A percentile compares a stretch with the other conserved stretches of the same genome.
Conservation (phyloP, 345 rosid species). For the Bretschneidera sinensis region DNA sequence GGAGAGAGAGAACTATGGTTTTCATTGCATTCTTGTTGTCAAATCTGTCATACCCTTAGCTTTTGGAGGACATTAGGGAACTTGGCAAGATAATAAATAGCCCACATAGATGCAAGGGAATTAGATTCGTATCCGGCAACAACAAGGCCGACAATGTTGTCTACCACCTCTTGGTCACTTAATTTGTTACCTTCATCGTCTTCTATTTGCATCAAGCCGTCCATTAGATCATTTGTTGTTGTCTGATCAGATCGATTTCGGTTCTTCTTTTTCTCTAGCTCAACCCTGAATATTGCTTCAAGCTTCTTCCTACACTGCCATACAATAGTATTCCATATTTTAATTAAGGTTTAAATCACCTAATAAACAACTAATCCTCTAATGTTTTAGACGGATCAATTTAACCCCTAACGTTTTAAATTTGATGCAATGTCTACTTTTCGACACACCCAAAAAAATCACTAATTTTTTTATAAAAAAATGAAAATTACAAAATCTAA, state of each 20-base stretch:
- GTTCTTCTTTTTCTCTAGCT: constrained; percentile 28
- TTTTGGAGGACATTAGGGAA: constrained; percentile 23
- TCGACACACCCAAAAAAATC: no score
- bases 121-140: constrained; percentile 31
- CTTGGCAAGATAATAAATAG: constrained; percentile 37
- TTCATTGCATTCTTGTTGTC: constrained; percentile 17
- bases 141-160: constrained; percentile 31
- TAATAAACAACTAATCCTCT: no score
- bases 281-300: constrained; percentile 14
- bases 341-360: no score
- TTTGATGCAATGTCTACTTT: no score
- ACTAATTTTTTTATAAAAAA: no score
- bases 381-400: no score
- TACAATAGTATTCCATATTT: no score
- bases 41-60: constrained; percentile 14
- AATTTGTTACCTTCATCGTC: constrained; percentile 32
- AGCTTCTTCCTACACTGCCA: constrained; percentile 31
- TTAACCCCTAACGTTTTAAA: no score
- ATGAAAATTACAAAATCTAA: no score
- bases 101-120: constrained; percentile 34
- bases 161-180: constrained; percentile 37
- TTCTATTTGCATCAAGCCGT: constrained; percentile 31
- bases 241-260: constrained; percentile 2
- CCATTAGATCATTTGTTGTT: constrained; percentile 32
- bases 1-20: no score